Conservation (phyloP, 2,329 filamentous ascomycete species). For the Scedosporium boydii region DNA sequence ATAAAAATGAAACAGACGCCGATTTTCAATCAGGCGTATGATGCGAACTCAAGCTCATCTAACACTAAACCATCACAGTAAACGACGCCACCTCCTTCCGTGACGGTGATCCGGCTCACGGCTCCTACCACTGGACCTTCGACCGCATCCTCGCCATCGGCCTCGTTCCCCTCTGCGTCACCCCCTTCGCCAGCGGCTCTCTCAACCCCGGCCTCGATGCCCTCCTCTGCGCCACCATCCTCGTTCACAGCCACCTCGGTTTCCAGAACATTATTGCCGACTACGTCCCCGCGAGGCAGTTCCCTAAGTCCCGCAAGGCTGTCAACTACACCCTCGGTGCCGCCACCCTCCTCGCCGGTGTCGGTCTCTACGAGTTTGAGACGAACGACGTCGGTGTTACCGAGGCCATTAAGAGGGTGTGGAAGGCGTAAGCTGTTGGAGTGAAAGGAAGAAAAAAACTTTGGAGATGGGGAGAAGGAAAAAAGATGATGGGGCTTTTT, state of each 20-base stretch:
- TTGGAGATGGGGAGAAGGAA: not conserved
- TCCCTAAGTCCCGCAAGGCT: constrained; percentile 57
- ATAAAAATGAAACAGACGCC: not conserved
- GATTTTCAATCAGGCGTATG: not conserved
- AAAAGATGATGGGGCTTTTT: not conserved
- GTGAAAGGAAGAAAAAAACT: not conserved
- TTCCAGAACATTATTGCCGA: constrained; percentile 88
- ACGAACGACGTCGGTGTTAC: constrained; percentile 95
- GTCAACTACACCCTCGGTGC: constrained; percentile 71
- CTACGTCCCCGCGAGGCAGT: constrained; percentile 69
- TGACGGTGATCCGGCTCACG: constrained; percentile 63
- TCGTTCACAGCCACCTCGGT: constrained; percentile 92
- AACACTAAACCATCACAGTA: constrained; percentile 35
- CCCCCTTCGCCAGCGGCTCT: constrained; percentile 85
- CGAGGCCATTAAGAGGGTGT: constrained; percentile 79
- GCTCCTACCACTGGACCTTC: constrained; percentile 98
- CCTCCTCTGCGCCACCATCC: constrained; percentile 68
- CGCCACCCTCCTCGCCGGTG: constrained; percentile 69
- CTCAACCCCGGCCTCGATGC: constrained; percentile 86
- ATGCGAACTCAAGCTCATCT: constrained; percentile 4
- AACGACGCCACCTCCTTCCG: constrained; percentile 81
- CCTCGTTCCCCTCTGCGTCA: constrained; percentile 77
- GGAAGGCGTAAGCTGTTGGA: constrained; percentile 56
- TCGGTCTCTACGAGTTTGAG: constrained; percentile 97
- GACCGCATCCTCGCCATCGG: constrained; percentile 76